Evolutionary conservation across 305 asterid species (phyloP), one percentile per base, ranked within the genome.

Genomic region (Solanum hybrid): DNA sequence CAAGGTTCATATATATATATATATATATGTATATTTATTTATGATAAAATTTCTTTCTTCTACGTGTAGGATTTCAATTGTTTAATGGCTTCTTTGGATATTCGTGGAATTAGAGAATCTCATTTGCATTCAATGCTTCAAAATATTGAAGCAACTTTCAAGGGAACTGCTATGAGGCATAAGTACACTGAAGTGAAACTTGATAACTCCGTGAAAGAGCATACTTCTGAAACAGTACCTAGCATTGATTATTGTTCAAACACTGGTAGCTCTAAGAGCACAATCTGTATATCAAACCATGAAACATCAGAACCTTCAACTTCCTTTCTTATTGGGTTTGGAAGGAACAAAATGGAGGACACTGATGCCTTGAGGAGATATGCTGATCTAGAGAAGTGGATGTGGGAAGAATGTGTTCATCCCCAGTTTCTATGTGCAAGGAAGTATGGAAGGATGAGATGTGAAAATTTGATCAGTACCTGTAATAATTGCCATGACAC

Each of bases 31-130:
- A 42, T 81, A 81, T 81, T 16, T 16, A 42, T 42, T 81, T 40
- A 40, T 29, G 24, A 40, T 32, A 20, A 29, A 84, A 20, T 38
- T 69, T 89, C 35, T 88, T 90, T 92, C 31, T 89, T 71, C 88
- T 72, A 40, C 31, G 6, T 92, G 92, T 91, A 97, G 99, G 98
- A 90, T 72, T 97, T 97, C 88, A 92, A 97, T 91, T 94, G 96
- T 90, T 93, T 96, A 90, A 86, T 96, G 92, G 93, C 95, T 85
- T 94, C 96, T 89, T 92, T 97, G 94, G 99, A 97, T 92, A 90
- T 92, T 64, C 99, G 99, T 88, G 99, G 99, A 84, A 90, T 89
- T 88, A 94, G 99, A 95, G 99, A 97, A 92, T 94, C 95, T 89
- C 98, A 95, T 87, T 91, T 97, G 93, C 97, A 95, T 88, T 90